Base-by-base conservation (phyloP, 768 basidiomycete genomes). In the Tylopilus plumbeoviolaceoides region DNA sequence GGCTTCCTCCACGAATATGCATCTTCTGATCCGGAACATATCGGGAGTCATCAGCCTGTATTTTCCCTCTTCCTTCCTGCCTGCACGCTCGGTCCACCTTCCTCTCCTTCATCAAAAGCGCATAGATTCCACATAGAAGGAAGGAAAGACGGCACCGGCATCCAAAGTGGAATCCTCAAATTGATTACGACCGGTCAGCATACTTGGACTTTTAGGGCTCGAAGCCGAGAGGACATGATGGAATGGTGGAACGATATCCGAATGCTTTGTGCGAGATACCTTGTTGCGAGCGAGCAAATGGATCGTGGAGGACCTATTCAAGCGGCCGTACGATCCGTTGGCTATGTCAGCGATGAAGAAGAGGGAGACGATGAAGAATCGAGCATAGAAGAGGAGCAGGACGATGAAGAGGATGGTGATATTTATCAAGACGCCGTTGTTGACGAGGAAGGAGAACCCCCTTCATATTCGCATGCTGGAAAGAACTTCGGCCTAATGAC, bases 171-270 rank as follows among this genome's bases (percentile, higher is more conserved):
- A n/a, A 75, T 78, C 64, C 84, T 61, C 63, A 79, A 55, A 63
- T 63, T 46, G 57, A 80, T 58, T 50, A 53, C 54, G 30, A 66
- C 59, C 23, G 67, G 76, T 21, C 74, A 81, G 49, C 79, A 83
- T 61, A 91, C 91, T 27, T 98, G 89, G 84, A 89, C 85, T 45
- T 98, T 99, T 78, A 80, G 93, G 33, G 81, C 89, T 43, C 75
- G 95, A 54, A 88, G 85, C 53, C 83, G 89, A 59, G 95, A 98
- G 57, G 95, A 98, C 60, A 93, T 98, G 92, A 92, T 98, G 92
- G 97, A 99, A 73, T 97, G 97, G 91, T 99, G 97, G 97, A 98
- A 98, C 65, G 97, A 98, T 66, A 77, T 95, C 38, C 73, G 91
- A 55, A 94, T 95, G 91, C 74, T 95, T 38, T 95, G 93, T 62